Evolutionary conservation across 139 green algal species (phyloP).

Genomic region (Tetratostichococcus sp.): DNA sequence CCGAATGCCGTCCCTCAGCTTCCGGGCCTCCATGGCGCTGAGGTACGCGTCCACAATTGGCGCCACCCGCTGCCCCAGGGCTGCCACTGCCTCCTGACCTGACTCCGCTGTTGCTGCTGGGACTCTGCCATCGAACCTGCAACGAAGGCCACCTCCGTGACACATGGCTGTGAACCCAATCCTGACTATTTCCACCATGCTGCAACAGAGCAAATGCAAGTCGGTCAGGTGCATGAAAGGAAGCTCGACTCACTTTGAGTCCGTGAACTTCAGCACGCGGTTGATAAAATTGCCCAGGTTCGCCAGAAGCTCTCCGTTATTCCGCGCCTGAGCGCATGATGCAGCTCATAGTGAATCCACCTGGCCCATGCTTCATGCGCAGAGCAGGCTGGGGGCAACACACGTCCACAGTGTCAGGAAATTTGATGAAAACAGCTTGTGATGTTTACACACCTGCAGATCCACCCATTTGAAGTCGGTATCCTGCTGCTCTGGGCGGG

Average conservation of each 20-base stretch:
- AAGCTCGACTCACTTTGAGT: slow-evolving; percentile 22
- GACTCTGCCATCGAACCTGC: slow-evolving; percentile 56
- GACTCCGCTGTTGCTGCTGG: slow-evolving; percentile 23
- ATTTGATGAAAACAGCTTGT: too few relatives aligned
- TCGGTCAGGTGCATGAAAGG: too few relatives aligned
- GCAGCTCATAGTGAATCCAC: too few relatives aligned
- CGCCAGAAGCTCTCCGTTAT: slow-evolving; percentile 91
- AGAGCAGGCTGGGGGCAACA: too few relatives aligned
- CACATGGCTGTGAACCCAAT: too few relatives aligned
- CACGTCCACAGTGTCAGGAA: too few relatives aligned
- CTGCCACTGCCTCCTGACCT: slow-evolving; percentile 31
- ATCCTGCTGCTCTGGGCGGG: slow-evolving; percentile 69
- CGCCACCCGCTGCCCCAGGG: slow-evolving; percentile 48
- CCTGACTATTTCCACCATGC: too few relatives aligned
- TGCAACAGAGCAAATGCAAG: too few relatives aligned
- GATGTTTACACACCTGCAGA: slow-evolving; percentile 28
- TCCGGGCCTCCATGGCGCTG: slow-evolving; percentile 65
- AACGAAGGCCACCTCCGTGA: too few relatives aligned
- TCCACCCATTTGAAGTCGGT: slow-evolving; percentile 91
- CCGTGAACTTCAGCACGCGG: slow-evolving; percentile 75
- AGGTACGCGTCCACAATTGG: slow-evolving; percentile 72
- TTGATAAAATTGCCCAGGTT: slow-evolving; percentile 93
- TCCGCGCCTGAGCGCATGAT: too few relatives aligned
- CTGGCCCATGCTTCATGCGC: too few relatives aligned
- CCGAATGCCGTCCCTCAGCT: slow-evolving; percentile 61